Evolutionary conservation across 2,329 filamentous ascomycete species (phyloP), one percentile per base, ranked within the genome.

Genomic region (Penicillium polonicum): DNA sequence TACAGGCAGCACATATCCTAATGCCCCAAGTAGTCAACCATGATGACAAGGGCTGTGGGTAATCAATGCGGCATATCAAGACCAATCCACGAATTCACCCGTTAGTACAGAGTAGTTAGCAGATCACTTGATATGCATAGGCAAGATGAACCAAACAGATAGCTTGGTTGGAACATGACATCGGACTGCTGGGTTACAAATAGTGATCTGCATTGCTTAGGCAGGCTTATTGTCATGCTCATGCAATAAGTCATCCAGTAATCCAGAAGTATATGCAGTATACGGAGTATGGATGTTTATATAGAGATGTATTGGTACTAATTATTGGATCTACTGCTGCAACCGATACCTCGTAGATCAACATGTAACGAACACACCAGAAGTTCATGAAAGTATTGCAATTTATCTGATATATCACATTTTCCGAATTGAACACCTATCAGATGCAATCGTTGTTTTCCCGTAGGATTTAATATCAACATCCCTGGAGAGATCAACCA

Each of bases 281-380:
- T 7, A 27, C 7, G n/a, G 13, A 19, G 27, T 10, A 43, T 38
- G 27, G 17, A 21, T 25, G 13, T 35, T 36, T 8, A 42, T 43
- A 48, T 56, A 17, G 29, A 10, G n/a, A 35, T 25, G 15, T 48
- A 46, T 46, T 53, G 36, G 9, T 36, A 31, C 39, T 27, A 12
- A 53, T 41, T 46, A 53, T 46, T 52, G 25, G 33, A 43, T 52
- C 33, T 19, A 35, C 48, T 21, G 19, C 53, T 36, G 39, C 41
- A 52, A n/a, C 13, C 8, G 19, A 56, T 23, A 12, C 13, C 10
- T 13, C 17, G 9, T 44, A 51, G 19, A 52, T 52, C 33, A 39
- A 41, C 21, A 39, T 35, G 23, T 45, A 21, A 41, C 5, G 35
- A 27, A 53, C 41, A 41, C 41, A 42, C 19, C 35, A 13, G 27